Conservation (phyloP, 139 green algal genomes). For the Diplosphaera chodatii region DNA sequence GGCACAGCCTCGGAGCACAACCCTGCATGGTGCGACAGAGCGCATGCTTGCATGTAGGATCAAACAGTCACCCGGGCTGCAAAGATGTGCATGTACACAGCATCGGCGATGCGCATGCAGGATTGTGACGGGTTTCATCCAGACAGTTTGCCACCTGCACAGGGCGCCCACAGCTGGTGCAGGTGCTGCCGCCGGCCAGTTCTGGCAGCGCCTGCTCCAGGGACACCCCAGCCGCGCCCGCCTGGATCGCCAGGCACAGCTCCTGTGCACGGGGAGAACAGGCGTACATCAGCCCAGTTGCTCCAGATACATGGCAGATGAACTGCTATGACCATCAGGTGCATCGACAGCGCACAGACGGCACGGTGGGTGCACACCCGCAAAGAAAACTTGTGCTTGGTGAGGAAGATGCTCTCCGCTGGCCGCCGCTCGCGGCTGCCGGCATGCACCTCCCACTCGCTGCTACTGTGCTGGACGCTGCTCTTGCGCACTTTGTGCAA, state of each 20-base stretch:
- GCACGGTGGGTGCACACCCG: neutral
- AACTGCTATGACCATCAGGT: no score
- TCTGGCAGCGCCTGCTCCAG: neutral
- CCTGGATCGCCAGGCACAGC: neutral
- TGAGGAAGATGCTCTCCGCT: slow-evolving; percentile 38
- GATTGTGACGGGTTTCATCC: no score
- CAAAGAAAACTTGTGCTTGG: slow-evolving; percentile 13
- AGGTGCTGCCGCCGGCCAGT: neutral
- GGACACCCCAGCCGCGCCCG: neutral
- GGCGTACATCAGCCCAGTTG: neutral
- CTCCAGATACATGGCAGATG: no score
- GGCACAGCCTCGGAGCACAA: neutral
- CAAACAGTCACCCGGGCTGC: no score
- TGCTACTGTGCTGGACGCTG: slow-evolving; percentile 11
- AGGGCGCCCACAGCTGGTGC: neutral
- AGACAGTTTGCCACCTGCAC: neutral
- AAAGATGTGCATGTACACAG: no score
- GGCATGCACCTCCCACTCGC: slow-evolving; percentile 45
- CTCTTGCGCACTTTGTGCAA: slow-evolving; percentile 23
- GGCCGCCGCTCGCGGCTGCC: slow-evolving; percentile 32
- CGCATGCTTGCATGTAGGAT: no score
- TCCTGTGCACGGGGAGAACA: neutral
- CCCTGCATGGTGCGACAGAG: no score
- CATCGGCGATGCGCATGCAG: no score
- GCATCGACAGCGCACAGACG: neutral